Conservation (phyloP, 495 filamentous ascomycete species). For the Letharia lupina region DNA sequence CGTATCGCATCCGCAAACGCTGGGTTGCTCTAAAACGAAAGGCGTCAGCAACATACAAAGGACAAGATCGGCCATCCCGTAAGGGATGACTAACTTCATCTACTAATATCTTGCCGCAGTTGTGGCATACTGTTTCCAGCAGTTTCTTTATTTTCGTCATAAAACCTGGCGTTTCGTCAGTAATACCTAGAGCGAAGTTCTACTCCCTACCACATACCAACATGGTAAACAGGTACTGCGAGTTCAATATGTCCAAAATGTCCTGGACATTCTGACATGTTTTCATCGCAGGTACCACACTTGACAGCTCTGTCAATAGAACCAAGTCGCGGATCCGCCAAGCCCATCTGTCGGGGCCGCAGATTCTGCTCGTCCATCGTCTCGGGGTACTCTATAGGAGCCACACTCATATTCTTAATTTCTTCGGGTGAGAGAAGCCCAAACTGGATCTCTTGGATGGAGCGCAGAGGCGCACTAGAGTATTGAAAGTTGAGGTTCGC, state of each 20-base stretch:
- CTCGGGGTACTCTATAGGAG: conserved; percentile 87
- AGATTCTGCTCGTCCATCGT: conserved; percentile 94
- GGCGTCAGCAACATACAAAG: conserved; percentile 56
- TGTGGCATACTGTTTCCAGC: conserved; percentile 94
- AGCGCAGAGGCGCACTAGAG: conserved; percentile 91
- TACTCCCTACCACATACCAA: conserved; percentile 39
- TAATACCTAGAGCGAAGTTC: conserved; percentile 3
- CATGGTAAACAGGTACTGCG: conserved; percentile 88
- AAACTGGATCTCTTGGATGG: conserved; percentile 97
- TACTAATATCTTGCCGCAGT: conserved; percentile 89
- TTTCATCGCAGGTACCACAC: conserved; percentile 90
- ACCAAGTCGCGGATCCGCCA: conserved; percentile 90
- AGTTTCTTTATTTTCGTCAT: conserved; percentile 97
- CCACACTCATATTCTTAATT: conserved; percentile 95
- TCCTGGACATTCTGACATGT: conserved; percentile 88
- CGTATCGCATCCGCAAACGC: conserved; percentile 72
- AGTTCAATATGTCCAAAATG: conserved; percentile 98
- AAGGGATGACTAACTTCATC: conserved; percentile 82
- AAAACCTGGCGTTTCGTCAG: conserved; percentile 55
- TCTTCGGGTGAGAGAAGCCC: conserved; percentile 93
- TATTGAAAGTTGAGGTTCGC: conserved; percentile 85
- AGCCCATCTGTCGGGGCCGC: conserved; percentile 74
- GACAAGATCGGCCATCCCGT: conserved; percentile 43
- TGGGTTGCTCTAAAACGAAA: conserved; percentile 59
- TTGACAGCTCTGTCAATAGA: conserved; percentile 90